Conservation (phyloP, 306 rosid species). For the Prunus fruticosa region DNA sequence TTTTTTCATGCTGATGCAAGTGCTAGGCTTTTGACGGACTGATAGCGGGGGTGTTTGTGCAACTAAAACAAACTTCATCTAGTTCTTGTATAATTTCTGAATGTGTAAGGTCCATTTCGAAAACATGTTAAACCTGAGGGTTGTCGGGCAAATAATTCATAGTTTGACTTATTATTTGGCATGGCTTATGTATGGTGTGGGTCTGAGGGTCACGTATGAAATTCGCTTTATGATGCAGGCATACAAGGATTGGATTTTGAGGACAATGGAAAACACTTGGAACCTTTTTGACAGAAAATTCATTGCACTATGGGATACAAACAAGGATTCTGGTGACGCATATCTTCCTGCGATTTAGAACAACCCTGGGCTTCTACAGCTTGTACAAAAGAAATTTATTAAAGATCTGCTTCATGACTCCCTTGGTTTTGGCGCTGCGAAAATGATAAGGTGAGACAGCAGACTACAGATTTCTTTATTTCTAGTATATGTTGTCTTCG, state of each 20-base stretch:
- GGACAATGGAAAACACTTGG: constrained; percentile 76
- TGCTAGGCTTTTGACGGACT: not conserved
- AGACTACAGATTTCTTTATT: constrained; percentile 1
- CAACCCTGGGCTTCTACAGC: constrained; percentile 55
- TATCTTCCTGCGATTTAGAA: constrained; percentile 76
- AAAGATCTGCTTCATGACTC: constrained; percentile 69
- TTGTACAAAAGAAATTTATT: constrained; percentile 61
- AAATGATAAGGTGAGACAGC: constrained; percentile 72
- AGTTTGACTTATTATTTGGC: not conserved
- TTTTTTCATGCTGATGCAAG: not conserved
- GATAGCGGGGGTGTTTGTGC: not conserved
- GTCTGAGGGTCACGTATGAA: constrained; percentile 4
- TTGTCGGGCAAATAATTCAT: not conserved
- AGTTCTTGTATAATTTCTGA: not conserved
- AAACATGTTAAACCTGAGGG: not conserved
- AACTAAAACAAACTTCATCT: not conserved
- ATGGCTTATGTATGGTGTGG: not conserved
- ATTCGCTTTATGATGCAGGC: constrained; percentile 36
- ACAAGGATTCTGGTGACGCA: constrained; percentile 75
- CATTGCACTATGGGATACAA: constrained; percentile 66
- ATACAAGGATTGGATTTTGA: constrained; percentile 86
- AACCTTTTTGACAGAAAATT: constrained; percentile 65
- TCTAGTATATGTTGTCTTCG: not conserved
- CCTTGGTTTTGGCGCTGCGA: constrained; percentile 90
- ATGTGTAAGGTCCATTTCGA: too few species aligned